These are phyloP conservation scores for Schizophyllum commune DNA, from an alignment of 1,284 basidiomycete genomes.

Conservation along the genomic window DNA sequence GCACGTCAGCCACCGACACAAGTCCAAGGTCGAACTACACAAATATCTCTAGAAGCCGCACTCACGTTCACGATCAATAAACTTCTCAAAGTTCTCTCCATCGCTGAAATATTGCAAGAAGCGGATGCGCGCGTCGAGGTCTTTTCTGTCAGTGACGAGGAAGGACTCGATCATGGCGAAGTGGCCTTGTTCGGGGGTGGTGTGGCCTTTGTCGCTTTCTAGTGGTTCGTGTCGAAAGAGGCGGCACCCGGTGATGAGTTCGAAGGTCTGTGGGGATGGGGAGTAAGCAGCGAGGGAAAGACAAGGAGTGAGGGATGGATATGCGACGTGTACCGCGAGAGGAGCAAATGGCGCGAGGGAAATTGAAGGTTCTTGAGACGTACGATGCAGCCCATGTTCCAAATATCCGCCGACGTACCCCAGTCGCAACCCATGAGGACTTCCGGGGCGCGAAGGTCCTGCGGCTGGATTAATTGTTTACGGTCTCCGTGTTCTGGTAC, in stretches of 20 bases:
- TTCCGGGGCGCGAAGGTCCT: conserved; percentile 27
- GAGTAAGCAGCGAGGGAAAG: conserved; percentile 14
- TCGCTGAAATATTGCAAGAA: neutral
- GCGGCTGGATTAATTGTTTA: conserved; percentile 21
- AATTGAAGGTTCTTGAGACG: too few relatives aligned
- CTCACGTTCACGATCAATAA: neutral
- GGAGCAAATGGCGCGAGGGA: neutral
- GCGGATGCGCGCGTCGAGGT: neutral
- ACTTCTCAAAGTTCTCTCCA: neutral
- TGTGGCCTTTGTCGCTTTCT: conserved; percentile 19
- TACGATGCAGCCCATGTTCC: conserved; percentile 30
- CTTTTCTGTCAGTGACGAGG: neutral
- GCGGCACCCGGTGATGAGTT: conserved; percentile 9
- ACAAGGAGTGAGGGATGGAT: conserved; percentile 9
- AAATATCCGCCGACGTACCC: conserved; percentile 26
- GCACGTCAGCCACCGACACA: too few relatives aligned
- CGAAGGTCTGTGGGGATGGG: conserved; percentile 12
- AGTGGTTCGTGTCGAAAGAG: conserved; percentile 15
- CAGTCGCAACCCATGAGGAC: conserved; percentile 25
- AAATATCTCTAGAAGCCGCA: conserved; percentile 1
- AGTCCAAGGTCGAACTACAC: too few relatives aligned
- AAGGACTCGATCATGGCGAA: neutral
- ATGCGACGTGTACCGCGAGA: neutral
- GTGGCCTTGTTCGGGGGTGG: neutral
- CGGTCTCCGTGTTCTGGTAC: conserved; percentile 8